A percentile compares a stretch with the other conserved stretches of the same genome.
Evolutionary conservation across 495 filamentous ascomycete genomes (phyloP).

Genomic region (Annulohypoxylon maeteangense): DNA sequence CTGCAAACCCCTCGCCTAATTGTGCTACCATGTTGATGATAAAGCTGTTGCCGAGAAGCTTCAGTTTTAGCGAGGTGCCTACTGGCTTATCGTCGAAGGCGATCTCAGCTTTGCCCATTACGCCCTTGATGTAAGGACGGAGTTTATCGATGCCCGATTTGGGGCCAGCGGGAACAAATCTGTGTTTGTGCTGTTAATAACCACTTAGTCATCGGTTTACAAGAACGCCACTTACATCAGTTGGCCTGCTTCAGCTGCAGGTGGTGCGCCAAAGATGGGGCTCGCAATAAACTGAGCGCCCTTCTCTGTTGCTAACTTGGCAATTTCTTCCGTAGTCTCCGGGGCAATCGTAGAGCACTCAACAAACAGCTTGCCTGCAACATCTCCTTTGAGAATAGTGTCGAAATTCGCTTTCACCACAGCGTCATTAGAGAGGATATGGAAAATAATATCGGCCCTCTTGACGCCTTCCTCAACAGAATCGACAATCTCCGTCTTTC

Average conservation of each 20-base stretch:
- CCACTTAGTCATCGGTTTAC: not conserved
- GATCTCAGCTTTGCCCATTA: constrained; percentile 77
- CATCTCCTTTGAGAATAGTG: constrained; percentile 62
- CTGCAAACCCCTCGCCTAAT: constrained; percentile 76
- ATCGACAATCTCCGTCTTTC: constrained; percentile 69
- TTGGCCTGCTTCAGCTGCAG: constrained; percentile 78
- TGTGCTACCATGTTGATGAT: constrained; percentile 84
- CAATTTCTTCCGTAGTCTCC: constrained; percentile 75
- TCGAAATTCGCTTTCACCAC: constrained; percentile 70
- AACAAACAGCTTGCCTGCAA: constrained; percentile 77
- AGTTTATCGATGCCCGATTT: constrained; percentile 68
- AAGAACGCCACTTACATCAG: constrained; percentile 56
- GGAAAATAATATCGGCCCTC: constrained; percentile 82
- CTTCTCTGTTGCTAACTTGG: constrained; percentile 62
- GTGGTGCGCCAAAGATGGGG: constrained; percentile 85
- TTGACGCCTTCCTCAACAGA: constrained; percentile 73
- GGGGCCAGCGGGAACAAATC: constrained; percentile 81
- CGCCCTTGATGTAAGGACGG: constrained; percentile 79
- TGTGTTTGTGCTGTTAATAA: constrained; percentile 26
- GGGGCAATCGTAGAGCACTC: constrained; percentile 93
- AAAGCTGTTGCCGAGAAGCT: constrained; percentile 89
- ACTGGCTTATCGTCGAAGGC: constrained; percentile 71
- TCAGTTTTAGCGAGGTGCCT: constrained; percentile 72
- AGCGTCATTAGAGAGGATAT: constrained; percentile 81
- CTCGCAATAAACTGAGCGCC: constrained; percentile 81